phyloP scores from a whole-genome alignment of 805 yeast genomes.

The Yarrowia deformans region DNA sequence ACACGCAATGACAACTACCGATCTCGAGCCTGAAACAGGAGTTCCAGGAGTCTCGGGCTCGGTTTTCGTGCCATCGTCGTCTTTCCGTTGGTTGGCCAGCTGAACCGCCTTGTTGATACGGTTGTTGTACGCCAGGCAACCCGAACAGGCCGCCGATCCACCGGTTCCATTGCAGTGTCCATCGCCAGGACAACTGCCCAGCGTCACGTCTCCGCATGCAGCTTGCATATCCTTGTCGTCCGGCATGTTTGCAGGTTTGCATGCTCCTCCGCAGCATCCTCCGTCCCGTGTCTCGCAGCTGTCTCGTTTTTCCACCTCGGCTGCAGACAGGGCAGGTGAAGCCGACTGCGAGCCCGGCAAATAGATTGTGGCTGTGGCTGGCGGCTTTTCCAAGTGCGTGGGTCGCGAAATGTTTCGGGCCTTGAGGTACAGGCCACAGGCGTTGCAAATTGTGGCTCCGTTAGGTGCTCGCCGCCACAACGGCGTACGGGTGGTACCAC shows the following conservation, averaged over 20 bases:
- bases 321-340: constrained; percentile 13
- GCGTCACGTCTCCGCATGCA: constrained; percentile 33
- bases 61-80: constrained; percentile 34
- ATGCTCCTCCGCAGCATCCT: constrained; percentile 34
- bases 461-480: constrained; percentile 93
- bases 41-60: constrained; percentile 33
- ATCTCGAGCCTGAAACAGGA: constrained; percentile 43
- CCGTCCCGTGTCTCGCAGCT: constrained; percentile 22
- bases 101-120: constrained; percentile 51
- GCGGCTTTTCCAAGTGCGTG: constrained; percentile 66
- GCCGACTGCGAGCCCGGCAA: constrained; percentile 46
- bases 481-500: constrained; percentile 92
- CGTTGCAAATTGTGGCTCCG: constrained; percentile 93
- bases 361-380: constrained; percentile 57
- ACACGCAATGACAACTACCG: constrained; percentile 72
- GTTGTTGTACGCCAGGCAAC: constrained; percentile 85
- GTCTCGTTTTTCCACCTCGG: constrained; percentile 28
- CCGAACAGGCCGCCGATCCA: constrained; percentile 77
- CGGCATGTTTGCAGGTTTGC: constrained; percentile 27
- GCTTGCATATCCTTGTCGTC: constrained; percentile 39
- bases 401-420: constrained; percentile 71
- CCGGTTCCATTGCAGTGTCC: constrained; percentile 90
- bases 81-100: constrained; percentile 40
- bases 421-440: constrained; percentile 84
- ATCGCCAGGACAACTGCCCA: constrained; percentile 66